Base-by-base conservation (phyloP, 2,329 filamentous ascomycete genomes). In the Fusarium albosuccineum region DNA sequence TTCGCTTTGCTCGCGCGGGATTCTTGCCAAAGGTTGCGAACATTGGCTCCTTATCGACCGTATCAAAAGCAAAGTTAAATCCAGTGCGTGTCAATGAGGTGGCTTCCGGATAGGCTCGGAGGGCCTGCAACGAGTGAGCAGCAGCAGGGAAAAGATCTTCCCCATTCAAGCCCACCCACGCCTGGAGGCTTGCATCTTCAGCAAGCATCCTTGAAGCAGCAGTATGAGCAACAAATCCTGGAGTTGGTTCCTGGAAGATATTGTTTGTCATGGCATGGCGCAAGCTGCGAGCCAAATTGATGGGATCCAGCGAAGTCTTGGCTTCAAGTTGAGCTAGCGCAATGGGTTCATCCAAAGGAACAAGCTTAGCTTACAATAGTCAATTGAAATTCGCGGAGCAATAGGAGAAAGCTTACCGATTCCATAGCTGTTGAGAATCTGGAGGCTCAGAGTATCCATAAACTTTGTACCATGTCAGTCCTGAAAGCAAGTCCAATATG, bases 231-330 rank as follows among this genome's bases (percentile, higher is more conserved):
- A 89, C 82, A 3, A 81, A 63, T 1, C 83, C 83, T 0, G 84
- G 82, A 6, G 74, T 73, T 1, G 83, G 81, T 67, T 89, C 87
- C 42, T 77, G 71, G 75, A 90, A 88, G 59, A 89, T 80, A 10
- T 80, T 78, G 66, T 83, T 85, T 11, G 86, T 88, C 81, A 89
- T 88, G 39, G 83, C 85, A 72, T 88, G 82, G 8, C 87, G 84
- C 29, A 87, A 74, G 7, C 85, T 76, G 45, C 85, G 82, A 11
- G 82, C 80, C 16, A 87, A 77, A 68, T 86, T 86, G 64, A 82
- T 78, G 29, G 82, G 76, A 66, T 85, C 82, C 22, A 87, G 73
- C 0, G 78, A 68, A 0, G 82, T 83, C 65, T 82, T 82, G 44
- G 76, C 66, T 49, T 83, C 76, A 4, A 87, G 81, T 48, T 86